Evolutionary conservation across 352 stramenopile species (phyloP).

Genomic region (Globisporangium middletonii): DNA sequence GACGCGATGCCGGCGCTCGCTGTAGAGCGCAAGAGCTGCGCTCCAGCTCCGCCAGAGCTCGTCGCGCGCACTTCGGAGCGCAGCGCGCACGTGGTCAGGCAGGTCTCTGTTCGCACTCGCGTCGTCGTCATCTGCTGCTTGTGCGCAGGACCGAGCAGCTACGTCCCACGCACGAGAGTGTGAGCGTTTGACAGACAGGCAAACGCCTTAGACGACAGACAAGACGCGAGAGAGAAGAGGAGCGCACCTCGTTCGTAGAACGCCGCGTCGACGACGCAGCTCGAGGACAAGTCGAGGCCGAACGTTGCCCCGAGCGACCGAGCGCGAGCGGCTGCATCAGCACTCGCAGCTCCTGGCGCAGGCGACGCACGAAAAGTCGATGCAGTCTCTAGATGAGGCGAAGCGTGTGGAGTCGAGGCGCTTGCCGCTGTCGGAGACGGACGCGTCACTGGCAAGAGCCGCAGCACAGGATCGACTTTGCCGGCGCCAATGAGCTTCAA

Average conservation of each 20-base stretch:
- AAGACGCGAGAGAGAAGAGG: not conserved
- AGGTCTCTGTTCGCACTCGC: not conserved
- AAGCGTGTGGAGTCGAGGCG: not conserved
- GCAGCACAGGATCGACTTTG: slow-evolving; percentile 31
- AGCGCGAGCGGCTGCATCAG: not conserved
- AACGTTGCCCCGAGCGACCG: slow-evolving; percentile 14
- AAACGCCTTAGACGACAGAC: not conserved
- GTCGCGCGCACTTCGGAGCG: slow-evolving; percentile 8
- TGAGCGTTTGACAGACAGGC: not conserved
- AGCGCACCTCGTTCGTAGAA: slow-evolving; percentile 21
- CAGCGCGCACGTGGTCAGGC: not conserved
- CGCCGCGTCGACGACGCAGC: slow-evolving; percentile 29
- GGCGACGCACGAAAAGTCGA: not conserved
- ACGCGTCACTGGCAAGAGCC: slow-evolving; percentile 2
- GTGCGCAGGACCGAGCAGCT: not conserved
- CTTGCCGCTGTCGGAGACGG: not conserved
- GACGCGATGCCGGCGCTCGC: slow-evolving; percentile 1
- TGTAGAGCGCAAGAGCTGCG: slow-evolving; percentile 6
- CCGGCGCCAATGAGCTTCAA: slow-evolving; percentile 28
- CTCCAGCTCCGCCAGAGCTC: slow-evolving; percentile 23
- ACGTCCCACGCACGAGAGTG: not conserved
- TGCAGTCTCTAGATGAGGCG: not conserved
- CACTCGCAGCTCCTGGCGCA: not conserved
- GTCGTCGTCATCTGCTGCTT: not conserved
- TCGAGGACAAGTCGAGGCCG: slow-evolving; percentile 33